A percentile compares a stretch with the other conserved stretches of the same genome.
phyloP scores from a whole-genome alignment of 2,329 filamentous ascomycete species.

The Thelonectria rubi region DNA sequence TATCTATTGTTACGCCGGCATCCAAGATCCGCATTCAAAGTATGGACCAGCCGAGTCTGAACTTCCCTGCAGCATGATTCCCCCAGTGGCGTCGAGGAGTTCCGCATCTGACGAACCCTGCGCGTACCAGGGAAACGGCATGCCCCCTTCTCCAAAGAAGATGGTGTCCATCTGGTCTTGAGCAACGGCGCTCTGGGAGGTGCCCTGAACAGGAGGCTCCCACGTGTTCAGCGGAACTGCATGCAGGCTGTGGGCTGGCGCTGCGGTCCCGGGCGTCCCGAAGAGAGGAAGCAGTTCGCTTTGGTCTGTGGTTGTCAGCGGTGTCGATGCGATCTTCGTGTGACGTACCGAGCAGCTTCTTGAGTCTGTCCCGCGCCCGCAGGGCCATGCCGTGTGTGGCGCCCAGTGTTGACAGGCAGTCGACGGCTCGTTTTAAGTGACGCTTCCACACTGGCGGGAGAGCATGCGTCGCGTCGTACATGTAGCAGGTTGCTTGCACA shows the following conservation, averaged over 20 bases:
- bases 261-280: not conserved
- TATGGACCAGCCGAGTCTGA: slow-evolving; percentile 9
- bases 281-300: not conserved
- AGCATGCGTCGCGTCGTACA: slow-evolving; percentile 26
- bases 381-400: slow-evolving; percentile 22
- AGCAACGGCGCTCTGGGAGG: not conserved
- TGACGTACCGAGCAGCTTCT: slow-evolving; percentile 22
- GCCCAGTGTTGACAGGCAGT: slow-evolving; percentile 19
- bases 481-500: slow-evolving; percentile 30
- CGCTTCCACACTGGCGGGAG: slow-evolving; percentile 23
- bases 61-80: slow-evolving; percentile 18
- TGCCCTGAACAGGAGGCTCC: not conserved
- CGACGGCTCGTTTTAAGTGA: slow-evolving; percentile 21
- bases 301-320: not conserved
- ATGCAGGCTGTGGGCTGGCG: not conserved
- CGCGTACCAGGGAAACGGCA: slow-evolving; percentile 14
- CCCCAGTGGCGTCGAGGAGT: slow-evolving; percentile 19
- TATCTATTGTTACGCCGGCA: not conserved
- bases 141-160: slow-evolving; percentile 8
- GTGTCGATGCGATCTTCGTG: not conserved
- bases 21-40: slow-evolving; percentile 15
- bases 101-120: slow-evolving; percentile 17
- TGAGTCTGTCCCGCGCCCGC: slow-evolving; percentile 23
- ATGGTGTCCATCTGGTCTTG: slow-evolving; percentile 13
- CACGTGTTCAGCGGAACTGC: not conserved